Evolutionary conservation across 2,329 filamentous ascomycete genomes (phyloP), one percentile per base, ranked within the genome.

Genomic region (Parascedosporium putredinis): DNA sequence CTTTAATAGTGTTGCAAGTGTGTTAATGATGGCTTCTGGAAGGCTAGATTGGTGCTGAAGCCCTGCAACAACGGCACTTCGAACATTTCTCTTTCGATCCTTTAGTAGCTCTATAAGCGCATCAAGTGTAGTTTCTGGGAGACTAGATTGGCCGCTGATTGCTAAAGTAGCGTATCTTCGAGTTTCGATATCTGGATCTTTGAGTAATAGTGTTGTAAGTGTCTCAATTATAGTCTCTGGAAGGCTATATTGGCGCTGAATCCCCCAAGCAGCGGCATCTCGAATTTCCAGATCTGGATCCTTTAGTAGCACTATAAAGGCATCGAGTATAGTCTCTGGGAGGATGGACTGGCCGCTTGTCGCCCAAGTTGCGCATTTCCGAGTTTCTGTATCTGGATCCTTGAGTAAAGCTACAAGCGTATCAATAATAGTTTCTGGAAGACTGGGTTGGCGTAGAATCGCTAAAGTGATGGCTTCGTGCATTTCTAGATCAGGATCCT

Each of bases 401-500:
- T 7, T 22, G 20, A 42, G 20, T n/a, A 16, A n/a, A 7, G 36
- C 20, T 22, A 22, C 6, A 42, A 54, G 51, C 45, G 52, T 45
- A 51, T 52, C 46, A 45, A 52, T 9, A 51, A n/a, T 16, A 6
- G 12, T 23, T 10, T 45, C 43, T 14, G 43, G 24, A 22, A 45
- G 23, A 12, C 29, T 36, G 10, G 2, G 10, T 18, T 50, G 40
- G 14, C 33, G 2, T 23, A 14, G 7, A 45, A 45, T 14, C 43
- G n/a, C n/a, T 10, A 10, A n/a, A 23, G 3, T 54, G 53, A 55
- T 55, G 60, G 56, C 55, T 57, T 56, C 53, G 50, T 22, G n/a
- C 10, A 45, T 16, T 10, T 23, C 10, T 12, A 12, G 12, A 7
- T 31, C 27, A 7, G 20, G 7, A 43, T 24, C n/a, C 44, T 4